Evolutionary conservation across 352 stramenopile species (phyloP).

Genomic region (Globisporangium barbulae): DNA sequence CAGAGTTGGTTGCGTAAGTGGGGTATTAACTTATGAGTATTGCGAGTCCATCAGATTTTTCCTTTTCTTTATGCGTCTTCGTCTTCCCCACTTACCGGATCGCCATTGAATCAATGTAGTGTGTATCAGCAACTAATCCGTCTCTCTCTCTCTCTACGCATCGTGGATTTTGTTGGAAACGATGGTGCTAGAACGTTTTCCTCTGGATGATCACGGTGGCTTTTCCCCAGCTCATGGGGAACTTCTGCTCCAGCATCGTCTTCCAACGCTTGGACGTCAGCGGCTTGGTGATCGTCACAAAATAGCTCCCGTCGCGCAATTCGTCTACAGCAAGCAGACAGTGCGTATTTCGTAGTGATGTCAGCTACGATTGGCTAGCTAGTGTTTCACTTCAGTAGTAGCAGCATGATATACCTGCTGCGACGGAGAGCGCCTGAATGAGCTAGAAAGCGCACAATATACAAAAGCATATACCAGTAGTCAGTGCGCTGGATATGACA

Average conservation of each 20-base stretch:
- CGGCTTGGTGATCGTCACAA: slow-evolving; percentile 61
- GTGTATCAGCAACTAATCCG: not conserved
- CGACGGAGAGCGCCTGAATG: slow-evolving; percentile 25
- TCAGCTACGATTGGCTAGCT: no score
- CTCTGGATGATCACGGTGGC: slow-evolving; percentile 64
- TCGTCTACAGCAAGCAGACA: slow-evolving; percentile 24
- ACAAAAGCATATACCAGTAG: not conserved
- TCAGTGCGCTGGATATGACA: no score
- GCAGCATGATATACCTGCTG: slow-evolving; percentile 9
- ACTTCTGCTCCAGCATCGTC: slow-evolving; percentile 54
- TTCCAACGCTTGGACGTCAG: slow-evolving; percentile 54
- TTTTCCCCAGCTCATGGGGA: slow-evolving; percentile 63
- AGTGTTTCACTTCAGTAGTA: not conserved
- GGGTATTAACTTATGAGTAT: not conserved
- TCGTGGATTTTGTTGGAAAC: not conserved
- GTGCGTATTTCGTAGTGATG: not conserved
- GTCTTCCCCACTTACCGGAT: no score
- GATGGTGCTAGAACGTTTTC: slow-evolving; percentile 37
- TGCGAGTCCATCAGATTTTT: no score
- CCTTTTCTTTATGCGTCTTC: no score
- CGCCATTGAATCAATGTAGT: not conserved
- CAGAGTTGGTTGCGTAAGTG: not conserved
- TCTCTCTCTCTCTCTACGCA: not conserved
- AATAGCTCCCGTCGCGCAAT: slow-evolving; percentile 45
- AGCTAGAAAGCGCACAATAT: slow-evolving; percentile 13